phyloP scores from a whole-genome alignment of 2,329 filamentous ascomycete species.

The Setomelanomma holmii region DNA sequence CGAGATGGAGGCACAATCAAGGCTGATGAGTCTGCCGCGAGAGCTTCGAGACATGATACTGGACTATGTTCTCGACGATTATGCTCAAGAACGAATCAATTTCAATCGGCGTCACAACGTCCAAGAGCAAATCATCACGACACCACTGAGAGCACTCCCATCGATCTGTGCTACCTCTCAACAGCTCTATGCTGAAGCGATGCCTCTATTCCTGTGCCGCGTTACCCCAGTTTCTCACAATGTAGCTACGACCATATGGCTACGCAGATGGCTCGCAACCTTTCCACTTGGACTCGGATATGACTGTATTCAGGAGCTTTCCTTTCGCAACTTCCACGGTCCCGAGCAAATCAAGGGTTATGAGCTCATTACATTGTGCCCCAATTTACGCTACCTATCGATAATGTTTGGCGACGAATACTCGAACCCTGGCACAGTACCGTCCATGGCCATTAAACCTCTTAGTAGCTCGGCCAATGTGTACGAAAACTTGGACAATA shows the following conservation, averaged over 20 bases:
- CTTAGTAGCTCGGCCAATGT: slow-evolving; percentile 7
- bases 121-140: not conserved
- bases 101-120: slow-evolving; percentile 1
- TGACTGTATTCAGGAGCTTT: slow-evolving; percentile 4
- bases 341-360: slow-evolving; percentile 11
- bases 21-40: slow-evolving; percentile 2
- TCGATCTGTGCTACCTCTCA: slow-evolving; percentile 5
- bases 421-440: slow-evolving; percentile 3
- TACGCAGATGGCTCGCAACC: slow-evolving; percentile 11
- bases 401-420: slow-evolving; percentile 12
- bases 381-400: slow-evolving; percentile 5
- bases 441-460: slow-evolving; percentile 5
- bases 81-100: not conserved
- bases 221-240: not conserved
- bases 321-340: slow-evolving; percentile 15
- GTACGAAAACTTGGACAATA: slow-evolving; percentile 13
- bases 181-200: slow-evolving; percentile 12
- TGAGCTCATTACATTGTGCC: slow-evolving; percentile 6
- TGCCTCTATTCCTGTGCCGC: slow-evolving; percentile 1
- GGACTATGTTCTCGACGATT: slow-evolving; percentile 1
- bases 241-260: slow-evolving; percentile 10
- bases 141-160: slow-evolving; percentile 1
- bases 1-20: not conserved
- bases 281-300: slow-evolving; percentile 2
- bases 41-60: slow-evolving; percentile 13